phyloP scores from a whole-genome alignment of 2,329 filamentous ascomycete species.

The Trichoderma brevicompactum region DNA sequence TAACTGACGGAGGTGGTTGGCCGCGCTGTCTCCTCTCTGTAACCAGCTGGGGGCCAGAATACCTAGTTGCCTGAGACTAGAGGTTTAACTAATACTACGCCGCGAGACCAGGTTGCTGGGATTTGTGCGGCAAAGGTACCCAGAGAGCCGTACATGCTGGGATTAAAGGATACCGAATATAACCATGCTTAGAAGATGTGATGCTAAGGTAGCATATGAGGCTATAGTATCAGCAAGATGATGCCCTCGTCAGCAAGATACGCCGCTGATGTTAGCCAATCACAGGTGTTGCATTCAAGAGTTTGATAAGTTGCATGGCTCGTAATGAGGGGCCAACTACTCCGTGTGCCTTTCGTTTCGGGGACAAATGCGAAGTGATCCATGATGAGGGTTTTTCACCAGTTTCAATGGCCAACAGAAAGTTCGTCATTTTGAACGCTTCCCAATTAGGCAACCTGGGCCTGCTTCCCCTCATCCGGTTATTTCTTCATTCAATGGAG shows the following conservation, averaged over 20 bases:
- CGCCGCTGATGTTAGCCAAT: background rate
- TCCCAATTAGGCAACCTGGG: too few species aligned
- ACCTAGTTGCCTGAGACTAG: background rate
- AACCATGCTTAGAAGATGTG: background rate
- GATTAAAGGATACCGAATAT: background rate
- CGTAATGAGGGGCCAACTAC: background rate
- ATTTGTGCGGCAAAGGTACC: background rate
- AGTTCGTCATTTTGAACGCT: too few species aligned
- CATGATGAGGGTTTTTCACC: background rate
- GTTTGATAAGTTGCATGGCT: background rate
- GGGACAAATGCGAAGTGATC: background rate
- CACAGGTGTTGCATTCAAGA: background rate
- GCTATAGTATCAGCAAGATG: background rate
- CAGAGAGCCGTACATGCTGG: background rate
- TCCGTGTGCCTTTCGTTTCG: background rate
- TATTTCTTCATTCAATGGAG: too few species aligned
- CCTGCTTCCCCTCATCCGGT: too few species aligned
- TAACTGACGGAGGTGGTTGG: background rate
- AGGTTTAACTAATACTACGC: background rate
- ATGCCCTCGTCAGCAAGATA: background rate
- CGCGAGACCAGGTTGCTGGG: background rate
- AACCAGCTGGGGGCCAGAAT: background rate
- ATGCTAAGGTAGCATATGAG: background rate
- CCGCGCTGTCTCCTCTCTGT: background rate
- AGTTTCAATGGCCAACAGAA: background rate